Percentiles rank a stretch among this genome's conserved stretches.
Conservation (phyloP, 2,329 filamentous ascomycete species). For the Cryphonectria japonica region DNA sequence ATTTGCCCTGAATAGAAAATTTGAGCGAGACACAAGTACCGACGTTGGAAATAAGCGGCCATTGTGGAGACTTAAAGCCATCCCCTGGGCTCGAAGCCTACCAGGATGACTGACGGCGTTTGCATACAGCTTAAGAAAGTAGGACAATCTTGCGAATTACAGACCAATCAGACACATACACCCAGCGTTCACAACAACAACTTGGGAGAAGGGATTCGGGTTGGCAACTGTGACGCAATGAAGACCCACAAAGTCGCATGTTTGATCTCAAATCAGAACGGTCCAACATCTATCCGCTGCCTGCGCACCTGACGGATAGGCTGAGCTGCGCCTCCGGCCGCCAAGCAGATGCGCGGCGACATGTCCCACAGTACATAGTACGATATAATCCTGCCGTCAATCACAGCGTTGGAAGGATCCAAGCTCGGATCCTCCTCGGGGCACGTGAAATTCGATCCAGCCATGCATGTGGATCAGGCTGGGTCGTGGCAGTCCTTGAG, state of each 20-base stretch:
- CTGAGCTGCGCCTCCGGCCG: background rate
- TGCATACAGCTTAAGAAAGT: background rate
- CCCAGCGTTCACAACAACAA: background rate
- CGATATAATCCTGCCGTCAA: constrained; percentile 1
- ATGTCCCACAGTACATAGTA: background rate
- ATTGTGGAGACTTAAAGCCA: too few species aligned
- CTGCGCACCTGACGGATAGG: background rate
- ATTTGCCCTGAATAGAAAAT: background rate
- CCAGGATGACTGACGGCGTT: background rate
- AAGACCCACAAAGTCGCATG: background rate
- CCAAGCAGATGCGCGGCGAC: background rate
- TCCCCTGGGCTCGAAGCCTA: too few species aligned
- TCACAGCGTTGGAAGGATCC: background rate
- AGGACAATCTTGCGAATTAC: background rate
- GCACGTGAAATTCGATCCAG: background rate
- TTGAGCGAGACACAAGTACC: background rate
- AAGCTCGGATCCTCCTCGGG: constrained; percentile 15
- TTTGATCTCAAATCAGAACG: background rate
- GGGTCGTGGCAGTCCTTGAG: background rate
- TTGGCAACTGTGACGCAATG: background rate
- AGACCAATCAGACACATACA: background rate
- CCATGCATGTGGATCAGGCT: background rate
- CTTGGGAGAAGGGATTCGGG: background rate
- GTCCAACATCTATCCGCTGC: background rate
- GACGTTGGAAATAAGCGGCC: background rate